These are phyloP conservation scores for Rhynchosporium agropyri DNA, from an alignment of 2,329 filamentous ascomycete species.

Conservation along the genomic window DNA sequence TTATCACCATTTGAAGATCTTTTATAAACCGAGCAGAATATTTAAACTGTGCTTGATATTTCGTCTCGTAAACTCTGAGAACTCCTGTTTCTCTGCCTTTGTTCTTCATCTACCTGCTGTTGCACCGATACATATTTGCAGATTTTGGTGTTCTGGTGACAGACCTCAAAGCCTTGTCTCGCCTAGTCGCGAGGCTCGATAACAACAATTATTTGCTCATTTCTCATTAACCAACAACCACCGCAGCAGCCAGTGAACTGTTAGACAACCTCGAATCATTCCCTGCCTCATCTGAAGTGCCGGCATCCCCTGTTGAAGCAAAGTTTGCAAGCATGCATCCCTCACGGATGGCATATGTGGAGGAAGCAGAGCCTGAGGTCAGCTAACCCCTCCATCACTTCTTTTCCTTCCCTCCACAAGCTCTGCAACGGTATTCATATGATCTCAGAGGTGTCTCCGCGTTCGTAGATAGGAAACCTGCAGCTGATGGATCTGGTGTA, in stretches of 20 bases:
- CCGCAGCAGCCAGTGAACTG: background rate
- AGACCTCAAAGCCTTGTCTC: conserved; percentile 4
- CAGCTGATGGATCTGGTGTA: conserved; percentile 37
- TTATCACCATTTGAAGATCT: too few relatives aligned
- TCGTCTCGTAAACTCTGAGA: too few relatives aligned
- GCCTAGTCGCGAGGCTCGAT: background rate
- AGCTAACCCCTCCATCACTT: conserved; percentile 41
- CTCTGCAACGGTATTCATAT: conserved; percentile 42
- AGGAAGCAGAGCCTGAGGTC: conserved; percentile 75
- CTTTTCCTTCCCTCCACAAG: conserved; percentile 28
- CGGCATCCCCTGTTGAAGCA: background rate
- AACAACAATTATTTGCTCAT: background rate
- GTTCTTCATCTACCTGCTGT: background rate
- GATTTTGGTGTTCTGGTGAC: background rate
- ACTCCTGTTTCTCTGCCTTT: too few relatives aligned
- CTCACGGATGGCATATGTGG: conserved; percentile 88
- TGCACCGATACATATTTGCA: background rate
- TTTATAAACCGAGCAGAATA: too few relatives aligned
- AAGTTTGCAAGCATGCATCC: conserved; percentile 65
- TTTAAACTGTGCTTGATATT: too few relatives aligned
- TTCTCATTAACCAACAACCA: background rate
- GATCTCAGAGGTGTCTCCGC: conserved; percentile 31
- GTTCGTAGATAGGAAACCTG: conserved; percentile 22
- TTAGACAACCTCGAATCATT: background rate
- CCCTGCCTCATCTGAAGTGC: background rate